phyloP scores from a whole-genome alignment of 495 filamentous ascomycete genomes.

The Geoglossum glabrum region DNA sequence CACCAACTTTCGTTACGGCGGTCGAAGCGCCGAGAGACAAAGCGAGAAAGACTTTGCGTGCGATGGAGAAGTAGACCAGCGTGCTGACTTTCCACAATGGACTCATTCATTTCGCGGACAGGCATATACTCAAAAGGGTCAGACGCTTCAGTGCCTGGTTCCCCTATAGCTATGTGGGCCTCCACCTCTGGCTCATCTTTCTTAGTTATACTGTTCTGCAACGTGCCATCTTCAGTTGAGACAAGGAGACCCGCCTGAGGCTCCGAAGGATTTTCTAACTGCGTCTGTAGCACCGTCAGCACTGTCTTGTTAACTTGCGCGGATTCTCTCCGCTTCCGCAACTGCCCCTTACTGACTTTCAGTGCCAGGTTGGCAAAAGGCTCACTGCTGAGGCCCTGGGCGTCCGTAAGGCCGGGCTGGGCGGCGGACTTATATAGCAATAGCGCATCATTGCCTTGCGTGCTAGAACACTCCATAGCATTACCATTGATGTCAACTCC shows the following conservation, averaged over 20 bases:
- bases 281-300: neutral
- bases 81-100: neutral
- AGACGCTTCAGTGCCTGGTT: neutral
- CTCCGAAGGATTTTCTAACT: neutral
- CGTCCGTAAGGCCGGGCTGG: neutral
- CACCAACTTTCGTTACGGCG: conserved; percentile 35
- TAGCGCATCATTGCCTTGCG: neutral
- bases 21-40: conserved; percentile 15
- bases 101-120: neutral
- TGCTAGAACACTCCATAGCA: neutral
- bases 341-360: neutral
- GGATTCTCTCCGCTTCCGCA: neutral
- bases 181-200: neutral
- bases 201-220: neutral
- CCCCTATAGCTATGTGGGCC: neutral
- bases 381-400: neutral
- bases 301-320: neutral
- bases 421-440: neutral
- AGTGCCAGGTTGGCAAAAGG: neutral
- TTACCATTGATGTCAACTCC: neutral
- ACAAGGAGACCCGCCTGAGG: neutral
- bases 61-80: conserved; percentile 13
- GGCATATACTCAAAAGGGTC: neutral
- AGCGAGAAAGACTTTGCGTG: conserved; percentile 27
- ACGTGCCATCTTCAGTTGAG: neutral